Conservation (phyloP, 2,329 filamentous ascomycete genomes). For the Aspergillus sergii region DNA sequence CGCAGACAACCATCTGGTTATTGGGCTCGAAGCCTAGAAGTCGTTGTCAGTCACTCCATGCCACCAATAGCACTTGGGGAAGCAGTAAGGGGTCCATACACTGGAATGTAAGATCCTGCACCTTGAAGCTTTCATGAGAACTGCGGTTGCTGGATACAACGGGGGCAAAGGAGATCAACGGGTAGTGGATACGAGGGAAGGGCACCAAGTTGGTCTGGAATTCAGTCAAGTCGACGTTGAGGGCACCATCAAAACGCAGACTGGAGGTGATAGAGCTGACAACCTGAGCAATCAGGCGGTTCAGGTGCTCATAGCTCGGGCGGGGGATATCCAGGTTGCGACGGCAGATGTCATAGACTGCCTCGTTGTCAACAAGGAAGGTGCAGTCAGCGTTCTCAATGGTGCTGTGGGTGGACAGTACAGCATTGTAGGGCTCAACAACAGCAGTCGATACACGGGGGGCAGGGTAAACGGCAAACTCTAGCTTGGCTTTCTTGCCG, state of each 20-base stretch:
- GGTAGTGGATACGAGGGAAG: slow-evolving; percentile 69
- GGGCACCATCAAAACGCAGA: slow-evolving; percentile 65
- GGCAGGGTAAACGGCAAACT: slow-evolving; percentile 67
- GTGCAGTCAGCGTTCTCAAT: slow-evolving; percentile 70
- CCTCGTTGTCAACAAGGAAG: slow-evolving; percentile 70
- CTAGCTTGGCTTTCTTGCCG: slow-evolving; percentile 69
- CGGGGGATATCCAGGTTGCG: slow-evolving; percentile 67
- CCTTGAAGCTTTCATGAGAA: slow-evolving; percentile 85
- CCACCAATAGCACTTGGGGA: not conserved
- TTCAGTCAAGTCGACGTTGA: slow-evolving; percentile 70
- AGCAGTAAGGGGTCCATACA: slow-evolving; percentile 45
- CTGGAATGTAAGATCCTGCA: slow-evolving; percentile 70
- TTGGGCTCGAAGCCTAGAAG: slow-evolving; percentile 63
- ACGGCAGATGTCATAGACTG: slow-evolving; percentile 69
- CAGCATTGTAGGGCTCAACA: slow-evolving; percentile 69
- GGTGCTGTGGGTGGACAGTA: slow-evolving; percentile 59
- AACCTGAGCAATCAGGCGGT: slow-evolving; percentile 68
- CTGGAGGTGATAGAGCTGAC: slow-evolving; percentile 69
- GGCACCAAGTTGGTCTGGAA: slow-evolving; percentile 72
- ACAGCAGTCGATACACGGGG: slow-evolving; percentile 67
- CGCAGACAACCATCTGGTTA: slow-evolving; percentile 72
- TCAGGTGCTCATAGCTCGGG: slow-evolving; percentile 66
- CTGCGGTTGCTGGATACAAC: slow-evolving; percentile 71
- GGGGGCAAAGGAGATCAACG: slow-evolving; percentile 66
- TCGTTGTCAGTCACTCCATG: slow-evolving; percentile 12